These are phyloP conservation scores for Acrocalymma vagum DNA, from an alignment of 2,329 filamentous ascomycete genomes.

Conservation along the genomic window DNA sequence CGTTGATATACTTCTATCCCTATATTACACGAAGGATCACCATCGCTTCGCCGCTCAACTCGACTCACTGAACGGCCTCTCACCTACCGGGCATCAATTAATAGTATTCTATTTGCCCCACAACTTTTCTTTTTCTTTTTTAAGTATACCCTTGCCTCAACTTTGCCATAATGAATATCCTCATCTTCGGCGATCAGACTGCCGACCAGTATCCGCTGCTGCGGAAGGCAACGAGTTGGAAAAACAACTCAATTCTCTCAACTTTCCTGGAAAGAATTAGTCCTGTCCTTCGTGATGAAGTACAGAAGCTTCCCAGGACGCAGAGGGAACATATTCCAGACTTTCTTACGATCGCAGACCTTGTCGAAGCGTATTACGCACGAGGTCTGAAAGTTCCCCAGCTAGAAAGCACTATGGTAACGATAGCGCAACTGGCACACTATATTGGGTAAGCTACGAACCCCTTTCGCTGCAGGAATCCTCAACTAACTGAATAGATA, in stretches of 20 bases:
- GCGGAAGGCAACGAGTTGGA: conserved; percentile 56
- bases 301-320: conserved; percentile 63
- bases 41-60: conserved; percentile 3
- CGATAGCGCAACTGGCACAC: conserved; percentile 71
- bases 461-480: neutral
- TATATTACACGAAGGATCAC: conserved; percentile 10
- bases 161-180: conserved; percentile 53
- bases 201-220: conserved; percentile 72
- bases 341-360: conserved; percentile 69
- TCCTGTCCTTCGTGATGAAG: conserved; percentile 67
- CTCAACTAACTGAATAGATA: conserved; percentile 47
- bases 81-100: conserved; percentile 11
- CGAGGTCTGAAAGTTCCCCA: conserved; percentile 67
- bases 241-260: conserved; percentile 65
- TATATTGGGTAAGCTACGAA: conserved; percentile 70
- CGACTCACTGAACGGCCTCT: conserved; percentile 7
- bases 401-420: conserved; percentile 71
- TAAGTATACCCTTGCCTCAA: conserved; percentile 31
- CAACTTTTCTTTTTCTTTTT: conserved; percentile 6
- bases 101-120: conserved; percentile 8
- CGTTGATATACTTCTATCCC: conserved; percentile 20
- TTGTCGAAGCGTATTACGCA: conserved; percentile 71
- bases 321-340: conserved; percentile 68
- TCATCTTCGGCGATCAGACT: conserved; percentile 77
- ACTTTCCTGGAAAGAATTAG: conserved; percentile 69